A percentile compares a stretch with the other conserved stretches of the same genome.
phyloP scores from a whole-genome alignment of 768 basidiomycete species.

The Russula lepida region DNA sequence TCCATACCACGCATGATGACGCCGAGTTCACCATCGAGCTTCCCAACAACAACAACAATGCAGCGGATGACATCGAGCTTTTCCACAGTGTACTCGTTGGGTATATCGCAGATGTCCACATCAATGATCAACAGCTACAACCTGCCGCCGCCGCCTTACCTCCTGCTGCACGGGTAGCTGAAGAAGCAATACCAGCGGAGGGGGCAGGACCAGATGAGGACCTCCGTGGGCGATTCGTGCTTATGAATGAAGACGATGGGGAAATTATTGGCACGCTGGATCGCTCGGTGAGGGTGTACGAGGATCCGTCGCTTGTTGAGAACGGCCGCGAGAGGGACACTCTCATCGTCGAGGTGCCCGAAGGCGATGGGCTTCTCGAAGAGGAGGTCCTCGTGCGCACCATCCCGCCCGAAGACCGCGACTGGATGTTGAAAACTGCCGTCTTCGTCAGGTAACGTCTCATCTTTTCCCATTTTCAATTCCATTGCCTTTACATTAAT shows the following conservation, averaged over 20 bases:
- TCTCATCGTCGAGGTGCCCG: constrained; percentile 20
- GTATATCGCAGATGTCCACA: constrained; percentile 9
- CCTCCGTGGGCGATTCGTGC: constrained; percentile 21
- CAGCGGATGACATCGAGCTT: constrained; percentile 13
- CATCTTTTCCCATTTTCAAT: too few species aligned
- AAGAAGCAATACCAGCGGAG: background rate
- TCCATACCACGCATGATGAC: constrained; percentile 18
- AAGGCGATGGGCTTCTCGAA: constrained; percentile 11
- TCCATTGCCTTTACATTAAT: background rate
- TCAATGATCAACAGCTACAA: background rate
- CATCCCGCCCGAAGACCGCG: constrained; percentile 18
- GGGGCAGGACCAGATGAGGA: constrained; percentile 4
- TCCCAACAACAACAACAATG: background rate
- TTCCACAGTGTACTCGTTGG: constrained; percentile 20
- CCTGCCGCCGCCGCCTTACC: background rate
- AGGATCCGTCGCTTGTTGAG: constrained; percentile 18
- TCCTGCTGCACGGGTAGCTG: background rate
- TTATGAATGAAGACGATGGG: constrained; percentile 18
- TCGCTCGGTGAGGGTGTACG: constrained; percentile 8
- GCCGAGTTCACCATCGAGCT: constrained; percentile 12
- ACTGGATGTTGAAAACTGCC: constrained; percentile 20
- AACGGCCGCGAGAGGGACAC: constrained; percentile 14
- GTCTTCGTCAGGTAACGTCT: constrained; percentile 17
- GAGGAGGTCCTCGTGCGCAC: constrained; percentile 18
- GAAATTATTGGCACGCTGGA: constrained; percentile 20